Evolutionary conservation across 805 yeast species (phyloP), one percentile per base, ranked within the genome.

Genomic region (Teunomyces atbi): DNA sequence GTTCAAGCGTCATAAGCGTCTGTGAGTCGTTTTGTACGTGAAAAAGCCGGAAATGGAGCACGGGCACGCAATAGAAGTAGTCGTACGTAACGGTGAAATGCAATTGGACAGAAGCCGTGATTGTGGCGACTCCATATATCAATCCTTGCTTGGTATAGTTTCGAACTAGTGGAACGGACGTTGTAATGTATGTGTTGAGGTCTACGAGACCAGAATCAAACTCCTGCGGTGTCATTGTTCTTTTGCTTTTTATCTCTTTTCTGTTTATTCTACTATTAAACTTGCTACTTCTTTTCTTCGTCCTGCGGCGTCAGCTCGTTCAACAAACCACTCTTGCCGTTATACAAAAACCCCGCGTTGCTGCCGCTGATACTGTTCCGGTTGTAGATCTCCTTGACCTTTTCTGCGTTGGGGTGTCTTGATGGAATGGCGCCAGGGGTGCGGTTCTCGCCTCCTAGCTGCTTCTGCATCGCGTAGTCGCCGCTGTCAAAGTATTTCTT

Each of bases 401-500:
- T 74, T 53, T 80, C 84, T 36, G 81, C 80, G 48, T 77, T 76
- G 3, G 83, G 83, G 48, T 74, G 76, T 40, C 68, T 69, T 60
- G 78, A 57, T 6, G 75, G 69, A 1, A 71, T 55, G 1, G 69
- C 65, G 10, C 68, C 71, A 56, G 56, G 68, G 47, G 54, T 45
- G 27, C 46, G 46, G 39, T 35, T 45, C 33, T 53, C 53, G 5
- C 59, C 60, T 5, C 71, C 76, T 27, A 66, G 54, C 54, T 71
- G 78, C 47, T 72, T 72, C 46, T 82, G 86, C 77, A 90, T 78
- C 8, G 96, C 96, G 65, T 90, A 90, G 66, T 90, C 97, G 7
- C 97, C 97, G 51, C 95, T 86, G 61, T 90, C 97, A 59, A 90
- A 91, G 65, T 86, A 90, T 70, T 89, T 91, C 57, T 96, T 81